Evolutionary conservation across 169 alveolate genomes (phyloP).

Genomic region (Prorocentrum cordatum): DNA sequence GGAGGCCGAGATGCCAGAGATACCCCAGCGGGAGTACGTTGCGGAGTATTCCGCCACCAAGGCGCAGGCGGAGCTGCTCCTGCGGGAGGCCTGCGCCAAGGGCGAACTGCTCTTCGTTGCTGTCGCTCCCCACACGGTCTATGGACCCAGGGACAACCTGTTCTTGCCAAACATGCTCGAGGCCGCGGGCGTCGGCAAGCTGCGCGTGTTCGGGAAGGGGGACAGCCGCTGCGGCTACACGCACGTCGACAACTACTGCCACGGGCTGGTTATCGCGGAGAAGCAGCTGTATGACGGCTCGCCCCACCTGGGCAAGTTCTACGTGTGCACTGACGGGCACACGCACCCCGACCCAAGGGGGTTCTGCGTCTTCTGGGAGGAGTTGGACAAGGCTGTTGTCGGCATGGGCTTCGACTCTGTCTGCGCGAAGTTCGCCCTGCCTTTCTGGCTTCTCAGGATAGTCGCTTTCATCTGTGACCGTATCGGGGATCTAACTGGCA

Average conservation of each 20-base stretch:
- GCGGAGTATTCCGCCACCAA: slow-evolving; percentile 64
- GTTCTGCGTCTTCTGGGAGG: slow-evolving; percentile 48
- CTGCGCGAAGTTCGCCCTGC: slow-evolving; percentile 41
- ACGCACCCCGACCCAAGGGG: slow-evolving; percentile 19
- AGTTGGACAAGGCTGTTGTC: slow-evolving; percentile 41
- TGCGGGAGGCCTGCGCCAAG: slow-evolving; percentile 15
- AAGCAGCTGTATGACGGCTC: background rate
- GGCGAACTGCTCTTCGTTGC: slow-evolving; percentile 20
- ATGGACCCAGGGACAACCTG: slow-evolving; percentile 54
- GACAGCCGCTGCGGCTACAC: background rate
- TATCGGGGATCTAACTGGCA: slow-evolving; percentile 5
- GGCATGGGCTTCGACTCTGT: slow-evolving; percentile 68
- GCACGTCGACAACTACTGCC: slow-evolving; percentile 66
- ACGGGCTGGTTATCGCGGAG: slow-evolving; percentile 62
- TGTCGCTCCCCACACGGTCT: slow-evolving; percentile 59
- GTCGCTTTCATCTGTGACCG: slow-evolving; percentile 18
- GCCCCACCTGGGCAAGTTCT: slow-evolving; percentile 3
- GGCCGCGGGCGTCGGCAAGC: slow-evolving; percentile 47
- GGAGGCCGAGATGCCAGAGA: background rate
- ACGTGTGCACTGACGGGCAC: slow-evolving; percentile 49
- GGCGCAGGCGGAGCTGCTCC: slow-evolving; percentile 40
- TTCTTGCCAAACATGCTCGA: slow-evolving; percentile 55
- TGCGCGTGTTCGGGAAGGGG: background rate
- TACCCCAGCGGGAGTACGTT: slow-evolving; percentile 4
- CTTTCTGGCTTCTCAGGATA: slow-evolving; percentile 32